A percentile compares a stretch with the other conserved stretches of the same genome.
Evolutionary conservation across 2,329 filamentous ascomycete genomes (phyloP).

Genomic region (Aspergillus glaucus): DNA sequence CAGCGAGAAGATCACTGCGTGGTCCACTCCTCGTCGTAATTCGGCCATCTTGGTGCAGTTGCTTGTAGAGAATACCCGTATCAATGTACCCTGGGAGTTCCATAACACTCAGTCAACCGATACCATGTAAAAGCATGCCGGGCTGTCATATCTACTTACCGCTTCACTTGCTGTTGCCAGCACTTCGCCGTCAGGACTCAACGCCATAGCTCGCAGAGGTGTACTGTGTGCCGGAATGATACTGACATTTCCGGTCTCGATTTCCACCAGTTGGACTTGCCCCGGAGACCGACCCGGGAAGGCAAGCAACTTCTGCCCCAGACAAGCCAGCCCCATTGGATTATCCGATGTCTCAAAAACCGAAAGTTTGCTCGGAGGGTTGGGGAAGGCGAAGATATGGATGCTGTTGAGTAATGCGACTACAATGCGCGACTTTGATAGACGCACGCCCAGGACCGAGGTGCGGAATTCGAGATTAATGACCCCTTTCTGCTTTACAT

Average conservation of each 20-base stretch:
- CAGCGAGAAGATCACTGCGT: constrained; percentile 78
- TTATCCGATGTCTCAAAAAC: constrained; percentile 85
- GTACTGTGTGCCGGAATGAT: constrained; percentile 89
- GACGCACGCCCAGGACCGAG: constrained; percentile 69
- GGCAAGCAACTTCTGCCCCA: constrained; percentile 66
- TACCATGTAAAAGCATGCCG: neutral
- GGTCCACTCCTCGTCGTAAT: constrained; percentile 81
- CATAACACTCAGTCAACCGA: constrained; percentile 11
- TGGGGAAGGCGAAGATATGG: constrained; percentile 72
- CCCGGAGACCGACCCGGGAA: constrained; percentile 84
- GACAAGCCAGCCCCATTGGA: constrained; percentile 68
- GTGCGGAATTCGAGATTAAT: constrained; percentile 75
- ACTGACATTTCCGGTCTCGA: constrained; percentile 73
- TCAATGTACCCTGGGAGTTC: constrained; percentile 64
- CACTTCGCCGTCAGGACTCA: constrained; percentile 73
- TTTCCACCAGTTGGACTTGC: constrained; percentile 81
- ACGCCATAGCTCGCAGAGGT: constrained; percentile 66
- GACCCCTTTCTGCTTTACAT: constrained; percentile 66
- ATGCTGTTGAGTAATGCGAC: constrained; percentile 77
- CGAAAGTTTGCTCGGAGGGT: constrained; percentile 62
- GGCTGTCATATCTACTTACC: constrained; percentile 30
- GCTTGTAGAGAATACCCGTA: constrained; percentile 75
- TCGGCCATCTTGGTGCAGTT: constrained; percentile 78
- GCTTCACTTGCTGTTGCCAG: constrained; percentile 87
- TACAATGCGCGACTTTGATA: constrained; percentile 69